Percentiles rank a stretch among this genome's conserved stretches.
Conservation (phyloP, 805 yeast species). For the Zygosaccharomyces lentus region DNA sequence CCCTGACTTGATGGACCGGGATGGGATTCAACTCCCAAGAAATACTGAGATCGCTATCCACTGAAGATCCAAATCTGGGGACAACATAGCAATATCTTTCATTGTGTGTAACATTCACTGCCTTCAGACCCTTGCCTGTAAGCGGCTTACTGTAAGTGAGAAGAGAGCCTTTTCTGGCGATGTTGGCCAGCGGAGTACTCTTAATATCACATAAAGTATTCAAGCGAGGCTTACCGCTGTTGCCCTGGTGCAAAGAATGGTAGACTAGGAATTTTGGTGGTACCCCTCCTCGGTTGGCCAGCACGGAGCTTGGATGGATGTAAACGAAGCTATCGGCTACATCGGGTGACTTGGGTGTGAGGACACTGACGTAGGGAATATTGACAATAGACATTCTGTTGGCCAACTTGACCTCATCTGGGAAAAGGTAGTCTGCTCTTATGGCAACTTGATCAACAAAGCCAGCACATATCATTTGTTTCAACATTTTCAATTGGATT, state of each 20-base stretch:
- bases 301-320: slow-evolving; percentile 73
- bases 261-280: slow-evolving; percentile 82
- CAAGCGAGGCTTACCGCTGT: slow-evolving; percentile 55
- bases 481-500: slow-evolving; percentile 68
- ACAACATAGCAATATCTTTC: slow-evolving; percentile 85
- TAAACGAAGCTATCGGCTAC: slow-evolving; percentile 56
- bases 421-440: slow-evolving; percentile 65
- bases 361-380: slow-evolving; percentile 62
- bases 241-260: slow-evolving; percentile 57
- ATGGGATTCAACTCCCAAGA: slow-evolving; percentile 90
- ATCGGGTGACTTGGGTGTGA: slow-evolving; percentile 36
- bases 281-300: slow-evolving; percentile 45
- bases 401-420: slow-evolving; percentile 56
- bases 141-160: slow-evolving; percentile 86
- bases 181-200: slow-evolving; percentile 70
- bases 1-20: slow-evolving; percentile 67
- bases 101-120: slow-evolving; percentile 57
- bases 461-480: slow-evolving; percentile 91
- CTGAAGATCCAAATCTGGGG: slow-evolving; percentile 81
- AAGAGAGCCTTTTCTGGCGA: slow-evolving; percentile 68
- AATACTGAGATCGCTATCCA: slow-evolving; percentile 69
- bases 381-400: slow-evolving; percentile 54
- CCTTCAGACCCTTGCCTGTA: slow-evolving; percentile 79
- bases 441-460: slow-evolving; percentile 87
- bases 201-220: slow-evolving; percentile 70